These are phyloP conservation scores for Lichina pygmaea DNA, from an alignment of 495 filamentous ascomycete genomes.

Conservation along the genomic window DNA sequence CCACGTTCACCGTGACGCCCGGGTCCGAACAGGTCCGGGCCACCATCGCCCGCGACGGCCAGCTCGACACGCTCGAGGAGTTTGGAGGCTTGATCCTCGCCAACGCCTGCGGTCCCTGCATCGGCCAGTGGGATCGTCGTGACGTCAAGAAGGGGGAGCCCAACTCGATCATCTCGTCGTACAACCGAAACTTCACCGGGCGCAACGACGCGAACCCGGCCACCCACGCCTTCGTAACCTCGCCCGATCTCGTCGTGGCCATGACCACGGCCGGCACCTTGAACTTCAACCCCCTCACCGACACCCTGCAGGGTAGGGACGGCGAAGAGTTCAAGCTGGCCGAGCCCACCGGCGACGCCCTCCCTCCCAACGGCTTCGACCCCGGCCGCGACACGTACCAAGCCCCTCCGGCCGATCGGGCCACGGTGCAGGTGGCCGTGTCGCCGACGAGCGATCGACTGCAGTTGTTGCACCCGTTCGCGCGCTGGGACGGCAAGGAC, in stretches of 20 bases:
- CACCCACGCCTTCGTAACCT: conserved; percentile 94
- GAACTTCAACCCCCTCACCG: conserved; percentile 91
- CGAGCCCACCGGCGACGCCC: conserved; percentile 53
- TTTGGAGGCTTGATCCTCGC: conserved; percentile 90
- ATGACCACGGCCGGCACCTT: conserved; percentile 73
- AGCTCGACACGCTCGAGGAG: conserved; percentile 89
- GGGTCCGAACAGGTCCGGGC: conserved; percentile 96
- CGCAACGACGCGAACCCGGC: conserved; percentile 98
- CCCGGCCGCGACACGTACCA: conserved; percentile 90
- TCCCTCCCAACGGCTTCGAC: conserved; percentile 68
- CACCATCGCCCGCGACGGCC: conserved; percentile 83
- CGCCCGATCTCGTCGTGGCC: conserved; percentile 89
- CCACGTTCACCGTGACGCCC: conserved; percentile 81
- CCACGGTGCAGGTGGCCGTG: conserved; percentile 47
- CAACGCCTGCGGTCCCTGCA: conserved; percentile 65
- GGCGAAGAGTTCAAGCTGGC: conserved; percentile 86
- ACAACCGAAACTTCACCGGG: conserved; percentile 99
- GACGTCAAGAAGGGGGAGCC: conserved; percentile 93
- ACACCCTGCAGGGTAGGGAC: conserved; percentile 82
- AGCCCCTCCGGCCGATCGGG: conserved; percentile 65
- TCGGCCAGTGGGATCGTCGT: conserved; percentile 76
- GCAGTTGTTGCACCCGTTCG: conserved; percentile 69
- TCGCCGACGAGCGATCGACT: conserved; percentile 81
- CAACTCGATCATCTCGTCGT: conserved; percentile 89
- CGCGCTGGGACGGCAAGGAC: conserved; percentile 87